A percentile compares a stretch with the other conserved stretches of the same genome.
phyloP scores from a whole-genome alignment of 345 rosid species.

The Murraya paniculata region DNA sequence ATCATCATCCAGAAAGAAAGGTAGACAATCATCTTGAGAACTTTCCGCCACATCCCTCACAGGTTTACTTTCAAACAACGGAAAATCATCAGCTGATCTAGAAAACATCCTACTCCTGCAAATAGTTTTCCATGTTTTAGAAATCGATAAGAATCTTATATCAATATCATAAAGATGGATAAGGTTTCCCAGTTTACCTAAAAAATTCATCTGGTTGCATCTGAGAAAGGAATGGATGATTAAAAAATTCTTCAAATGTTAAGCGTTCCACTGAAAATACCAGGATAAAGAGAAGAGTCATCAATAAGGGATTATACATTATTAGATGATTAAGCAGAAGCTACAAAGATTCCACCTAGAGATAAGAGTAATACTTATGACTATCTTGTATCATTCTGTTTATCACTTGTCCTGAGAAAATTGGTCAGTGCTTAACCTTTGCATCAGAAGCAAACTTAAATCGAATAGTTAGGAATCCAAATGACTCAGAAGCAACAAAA shows the following conservation, averaged over 20 bases:
- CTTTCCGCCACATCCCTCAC: constrained; percentile 52
- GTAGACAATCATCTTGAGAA: constrained; percentile 79
- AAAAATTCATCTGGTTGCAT: constrained; percentile 44
- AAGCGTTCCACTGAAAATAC: constrained; percentile 77
- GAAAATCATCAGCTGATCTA: constrained; percentile 42
- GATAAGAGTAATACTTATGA: not conserved
- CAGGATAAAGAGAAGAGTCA: constrained; percentile 11
- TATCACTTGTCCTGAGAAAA: not conserved
- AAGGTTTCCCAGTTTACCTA: constrained; percentile 44
- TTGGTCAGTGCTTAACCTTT: not conserved
- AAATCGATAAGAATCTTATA: constrained; percentile 12
- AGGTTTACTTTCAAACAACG: constrained; percentile 49
- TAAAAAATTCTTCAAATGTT: constrained; percentile 94
- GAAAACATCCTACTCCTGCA: constrained; percentile 50
- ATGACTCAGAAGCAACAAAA: not conserved
- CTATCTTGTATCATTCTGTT: not conserved
- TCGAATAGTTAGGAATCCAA: not conserved
- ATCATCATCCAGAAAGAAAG: constrained; percentile 84
- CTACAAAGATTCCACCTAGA: not conserved
- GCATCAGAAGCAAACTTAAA: constrained; percentile 13
- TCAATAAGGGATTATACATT: not conserved
- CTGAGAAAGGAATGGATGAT: constrained; percentile 72
- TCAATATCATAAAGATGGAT: constrained; percentile 7
- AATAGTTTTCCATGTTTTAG: constrained; percentile 21
- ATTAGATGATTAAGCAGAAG: not conserved